Evolutionary conservation across 805 yeast genomes (phyloP).

Genomic region (Kodamaea neixiangensis): DNA sequence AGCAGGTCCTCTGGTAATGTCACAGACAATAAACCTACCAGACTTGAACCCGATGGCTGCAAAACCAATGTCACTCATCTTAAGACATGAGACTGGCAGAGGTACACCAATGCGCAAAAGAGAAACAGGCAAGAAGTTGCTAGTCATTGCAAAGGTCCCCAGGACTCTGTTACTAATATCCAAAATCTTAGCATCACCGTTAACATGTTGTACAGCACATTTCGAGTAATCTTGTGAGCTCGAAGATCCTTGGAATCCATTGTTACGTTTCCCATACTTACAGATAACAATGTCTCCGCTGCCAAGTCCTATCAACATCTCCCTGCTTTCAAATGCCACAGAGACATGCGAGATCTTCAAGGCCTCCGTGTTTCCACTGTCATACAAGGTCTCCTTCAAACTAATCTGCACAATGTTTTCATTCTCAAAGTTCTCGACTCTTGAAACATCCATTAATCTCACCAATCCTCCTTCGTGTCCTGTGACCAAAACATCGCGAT

Average conservation of each 20-base stretch:
- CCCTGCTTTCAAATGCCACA: conserved; percentile 76
- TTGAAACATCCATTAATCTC: conserved; percentile 80
- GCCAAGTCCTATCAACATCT: conserved; percentile 65
- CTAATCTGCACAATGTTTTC: conserved; percentile 35
- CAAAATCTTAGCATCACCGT: conserved; percentile 39
- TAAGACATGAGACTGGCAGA: conserved; percentile 58
- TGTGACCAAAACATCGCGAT: conserved; percentile 58
- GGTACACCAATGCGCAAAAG: conserved; percentile 26
- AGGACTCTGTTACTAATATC: conserved; percentile 60
- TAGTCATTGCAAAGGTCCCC: conserved; percentile 30
- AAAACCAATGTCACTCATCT: conserved; percentile 78
- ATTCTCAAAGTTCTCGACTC: conserved; percentile 53
- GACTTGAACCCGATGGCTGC: conserved; percentile 75
- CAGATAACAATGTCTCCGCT: conserved; percentile 77
- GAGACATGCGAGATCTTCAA: conserved; percentile 60
- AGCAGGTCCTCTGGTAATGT: conserved; percentile 73
- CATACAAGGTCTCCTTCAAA: conserved; percentile 34
- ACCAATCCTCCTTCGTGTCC: conserved; percentile 88
- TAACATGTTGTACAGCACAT: conserved; percentile 33
- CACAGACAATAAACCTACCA: conserved; percentile 76
- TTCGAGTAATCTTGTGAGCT: conserved; percentile 25
- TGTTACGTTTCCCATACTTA: conserved; percentile 57
- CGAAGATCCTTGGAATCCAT: conserved; percentile 20
- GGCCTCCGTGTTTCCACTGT: conserved; percentile 32
- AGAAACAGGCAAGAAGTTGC: conserved; percentile 36